A percentile compares a stretch with the other conserved stretches of the same genome.
Evolutionary conservation across 306 rosid species (phyloP).

Genomic region (Prunus dulcis): DNA sequence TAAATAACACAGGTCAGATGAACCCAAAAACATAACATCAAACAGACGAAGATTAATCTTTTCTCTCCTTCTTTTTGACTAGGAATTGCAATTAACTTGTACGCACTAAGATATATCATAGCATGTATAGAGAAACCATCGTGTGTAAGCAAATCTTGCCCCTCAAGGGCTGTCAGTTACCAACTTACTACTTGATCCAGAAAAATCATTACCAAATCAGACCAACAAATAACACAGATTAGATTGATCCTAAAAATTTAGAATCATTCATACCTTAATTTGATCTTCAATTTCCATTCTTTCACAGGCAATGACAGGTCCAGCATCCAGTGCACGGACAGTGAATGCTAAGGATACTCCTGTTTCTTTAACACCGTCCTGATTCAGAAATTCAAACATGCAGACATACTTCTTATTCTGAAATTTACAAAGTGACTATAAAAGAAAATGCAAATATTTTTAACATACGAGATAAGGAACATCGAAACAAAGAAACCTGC

Average conservation of each 20-base stretch:
- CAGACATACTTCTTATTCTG: slow-evolving; percentile 20
- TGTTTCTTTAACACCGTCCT: slow-evolving; percentile 88
- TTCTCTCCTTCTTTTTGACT: neutral
- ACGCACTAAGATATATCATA: neutral
- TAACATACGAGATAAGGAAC: neutral
- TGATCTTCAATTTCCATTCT: slow-evolving; percentile 60
- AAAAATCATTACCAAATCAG: neutral
- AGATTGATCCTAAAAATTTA: neutral
- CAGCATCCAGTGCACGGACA: slow-evolving; percentile 87
- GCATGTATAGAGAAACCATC: neutral
- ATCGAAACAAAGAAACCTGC: slow-evolving; percentile 50
- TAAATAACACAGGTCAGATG: neutral
- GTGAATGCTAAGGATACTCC: slow-evolving; percentile 94
- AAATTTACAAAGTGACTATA: neutral
- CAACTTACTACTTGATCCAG: neutral
- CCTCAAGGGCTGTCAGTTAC: neutral
- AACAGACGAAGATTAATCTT: neutral
- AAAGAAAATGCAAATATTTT: neutral
- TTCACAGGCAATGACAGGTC: slow-evolving; percentile 74
- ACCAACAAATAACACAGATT: neutral
- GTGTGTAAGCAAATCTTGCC: neutral
- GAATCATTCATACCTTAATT: slow-evolving; percentile 47
- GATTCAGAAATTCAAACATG: slow-evolving; percentile 9
- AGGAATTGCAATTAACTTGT: neutral
- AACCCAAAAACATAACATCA: neutral